phyloP scores from a whole-genome alignment of 139 green algal species.

The Desmodesmus armatus region DNA sequence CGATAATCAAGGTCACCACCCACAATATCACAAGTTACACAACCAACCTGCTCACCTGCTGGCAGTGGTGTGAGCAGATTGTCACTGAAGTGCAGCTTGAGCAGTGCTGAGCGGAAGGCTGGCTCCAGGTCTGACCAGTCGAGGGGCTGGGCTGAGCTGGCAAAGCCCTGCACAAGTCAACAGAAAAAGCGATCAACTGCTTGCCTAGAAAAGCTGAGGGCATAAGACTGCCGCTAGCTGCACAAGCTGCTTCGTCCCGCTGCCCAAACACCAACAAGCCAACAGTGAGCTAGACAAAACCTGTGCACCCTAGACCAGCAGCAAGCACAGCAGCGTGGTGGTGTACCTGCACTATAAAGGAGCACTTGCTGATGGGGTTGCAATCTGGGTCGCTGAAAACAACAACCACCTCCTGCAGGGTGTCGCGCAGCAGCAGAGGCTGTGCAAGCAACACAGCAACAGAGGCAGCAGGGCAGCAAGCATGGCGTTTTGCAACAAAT shows the following conservation, averaged over 20 bases:
- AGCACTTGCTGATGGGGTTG: conserved; percentile 46
- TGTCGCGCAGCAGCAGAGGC: conserved; percentile 54
- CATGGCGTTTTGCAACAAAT: too few relatives aligned
- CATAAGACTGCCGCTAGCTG: too few relatives aligned
- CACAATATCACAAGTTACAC: too few relatives aligned
- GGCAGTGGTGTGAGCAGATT: conserved; percentile 54
- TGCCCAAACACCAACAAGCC: too few relatives aligned
- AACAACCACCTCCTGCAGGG: conserved; percentile 70
- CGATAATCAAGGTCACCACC: too few relatives aligned
- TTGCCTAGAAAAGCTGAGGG: too few relatives aligned
- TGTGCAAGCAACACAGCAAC: conserved; percentile 29
- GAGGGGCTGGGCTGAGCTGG: background rate
- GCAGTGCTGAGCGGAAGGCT: conserved; percentile 44
- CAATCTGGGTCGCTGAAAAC: conserved; percentile 47
- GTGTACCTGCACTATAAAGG: conserved; percentile 51
- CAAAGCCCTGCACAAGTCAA: conserved; percentile 24
- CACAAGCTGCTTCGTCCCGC: too few relatives aligned
- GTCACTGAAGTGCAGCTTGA: conserved; percentile 62
- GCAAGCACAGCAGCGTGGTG: too few relatives aligned
- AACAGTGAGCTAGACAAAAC: too few relatives aligned
- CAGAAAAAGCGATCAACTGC: too few relatives aligned
- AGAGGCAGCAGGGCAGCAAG: too few relatives aligned
- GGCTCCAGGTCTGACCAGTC: conserved; percentile 50
- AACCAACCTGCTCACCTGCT: conserved; percentile 46
- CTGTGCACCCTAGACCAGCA: too few relatives aligned